Evolutionary conservation across 306 rosid species (phyloP).

Genomic region (Luffa aegyptiaca): DNA sequence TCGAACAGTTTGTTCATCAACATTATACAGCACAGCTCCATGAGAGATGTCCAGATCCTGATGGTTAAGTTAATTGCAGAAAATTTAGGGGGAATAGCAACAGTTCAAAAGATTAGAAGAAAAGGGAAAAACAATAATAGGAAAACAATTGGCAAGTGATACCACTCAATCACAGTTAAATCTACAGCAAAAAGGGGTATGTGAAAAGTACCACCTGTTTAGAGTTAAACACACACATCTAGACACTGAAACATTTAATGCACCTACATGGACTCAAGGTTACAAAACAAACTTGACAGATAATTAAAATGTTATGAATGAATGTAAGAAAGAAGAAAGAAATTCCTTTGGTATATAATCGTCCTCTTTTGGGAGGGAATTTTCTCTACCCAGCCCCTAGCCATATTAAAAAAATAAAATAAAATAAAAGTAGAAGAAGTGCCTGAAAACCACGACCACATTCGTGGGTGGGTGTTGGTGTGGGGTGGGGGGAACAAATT

Average conservation of each 20-base stretch:
- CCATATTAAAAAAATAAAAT: not conserved
- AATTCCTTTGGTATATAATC: not conserved
- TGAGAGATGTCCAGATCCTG: slow-evolving; percentile 87
- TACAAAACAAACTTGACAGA: not conserved
- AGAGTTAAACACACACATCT: not conserved
- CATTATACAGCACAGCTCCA: slow-evolving; percentile 54
- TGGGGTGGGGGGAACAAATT: not conserved
- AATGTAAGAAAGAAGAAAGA: not conserved
- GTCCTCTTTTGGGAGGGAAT: not conserved
- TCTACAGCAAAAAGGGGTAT: not conserved
- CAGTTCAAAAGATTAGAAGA: not conserved
- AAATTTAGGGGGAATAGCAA: not conserved
- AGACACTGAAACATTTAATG: not conserved
- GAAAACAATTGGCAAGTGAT: not conserved
- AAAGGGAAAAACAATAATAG: not conserved
- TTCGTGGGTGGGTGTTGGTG: not conserved
- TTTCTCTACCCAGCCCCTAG: not conserved
- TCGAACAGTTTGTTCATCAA: slow-evolving; percentile 87
- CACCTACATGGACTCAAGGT: not conserved
- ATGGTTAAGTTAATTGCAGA: slow-evolving; percentile 6
- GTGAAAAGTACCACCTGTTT: not conserved
- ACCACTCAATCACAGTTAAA: not conserved
- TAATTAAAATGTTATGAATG: not conserved
- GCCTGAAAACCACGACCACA: not conserved
- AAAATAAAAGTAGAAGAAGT: not conserved